Base-by-base conservation (phyloP, 2,329 filamentous ascomycete species). In the Colletotrichum caudatum region DNA sequence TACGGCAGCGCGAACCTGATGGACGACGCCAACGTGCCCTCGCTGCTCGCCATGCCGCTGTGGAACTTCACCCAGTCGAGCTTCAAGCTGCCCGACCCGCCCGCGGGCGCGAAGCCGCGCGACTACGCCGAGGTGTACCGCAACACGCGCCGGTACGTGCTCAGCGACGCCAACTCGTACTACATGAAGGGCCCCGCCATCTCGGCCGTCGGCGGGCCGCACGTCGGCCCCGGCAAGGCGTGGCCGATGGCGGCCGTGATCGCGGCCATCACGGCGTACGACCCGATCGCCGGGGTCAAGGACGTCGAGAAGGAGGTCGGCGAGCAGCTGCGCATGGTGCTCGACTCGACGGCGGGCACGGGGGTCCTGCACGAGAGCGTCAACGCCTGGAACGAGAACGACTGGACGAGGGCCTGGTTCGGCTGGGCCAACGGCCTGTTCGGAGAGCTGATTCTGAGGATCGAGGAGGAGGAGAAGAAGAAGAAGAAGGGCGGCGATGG, bases 121-220 rank as follows among this genome's bases (percentile, higher is more conserved):
- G 80, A 84, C 33, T 84, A 88, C 37, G 89, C 95, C 75, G 75
- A 85, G 6, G 85, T 92, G 1, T 97, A 97, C 79, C 88, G 92
- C 77, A 94, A 93, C 78, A 97, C 94, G 0, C 88, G 94, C 67
- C 87, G 87, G 66, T 95, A 95, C 87, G 90, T 96, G 70, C 87
- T 97, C 29, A 89, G 89, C 69, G 88, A 89, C 66, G 89, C 89
- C 0, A 97, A 97, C 77, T 93, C 94, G 0, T 97, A 96, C 80
- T 97, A 88, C 76, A 84, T 93, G 63, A 84, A 85, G 20, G 93
- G 93, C 0, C 82, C 85, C 0, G 87, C 85, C 0, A 92, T 96
- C 77, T 89, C 88, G 5, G 92, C 91, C 1, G 92, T 96, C 66
- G 94, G 94, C 9, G 93, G 86, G 1, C 85, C 86, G 5, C 87